Evolutionary conservation across 1,284 basidiomycete genomes (phyloP).

Genomic region (Moniliophthora roreri): DNA sequence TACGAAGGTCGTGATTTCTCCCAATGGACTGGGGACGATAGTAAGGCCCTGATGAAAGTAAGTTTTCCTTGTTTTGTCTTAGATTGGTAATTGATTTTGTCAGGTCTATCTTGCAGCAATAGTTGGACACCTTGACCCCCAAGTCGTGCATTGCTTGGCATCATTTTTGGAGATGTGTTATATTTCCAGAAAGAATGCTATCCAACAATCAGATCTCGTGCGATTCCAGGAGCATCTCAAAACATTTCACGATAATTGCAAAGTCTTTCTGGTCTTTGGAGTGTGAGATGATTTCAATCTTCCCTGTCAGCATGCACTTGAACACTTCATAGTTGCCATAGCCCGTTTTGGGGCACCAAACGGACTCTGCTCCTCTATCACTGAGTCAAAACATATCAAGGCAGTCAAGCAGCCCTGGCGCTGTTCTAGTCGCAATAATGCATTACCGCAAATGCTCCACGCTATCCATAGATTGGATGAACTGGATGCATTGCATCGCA

Average conservation of each 20-base stretch:
- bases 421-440: conserved; percentile 13
- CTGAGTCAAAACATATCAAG: conserved; percentile 16
- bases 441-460: conserved; percentile 14
- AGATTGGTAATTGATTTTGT: not conserved
- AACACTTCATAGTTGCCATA: conserved; percentile 18
- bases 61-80: no score
- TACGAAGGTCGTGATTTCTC: conserved; percentile 25
- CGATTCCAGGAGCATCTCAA: conserved; percentile 23
- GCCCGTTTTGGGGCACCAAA: conserved; percentile 22
- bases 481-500: not conserved
- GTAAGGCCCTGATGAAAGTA: conserved; percentile 28
- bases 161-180: conserved; percentile 31
- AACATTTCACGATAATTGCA: conserved; percentile 28
- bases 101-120: conserved; percentile 24
- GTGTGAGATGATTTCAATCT: conserved; percentile 21
- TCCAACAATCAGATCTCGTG: conserved; percentile 22
- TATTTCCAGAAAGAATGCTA: conserved; percentile 22
- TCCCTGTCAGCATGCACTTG: conserved; percentile 24
- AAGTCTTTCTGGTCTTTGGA: conserved; percentile 27
- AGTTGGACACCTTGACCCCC: conserved; percentile 14
- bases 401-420: conserved; percentile 19
- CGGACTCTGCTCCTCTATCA: conserved; percentile 19
- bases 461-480: conserved; percentile 11
- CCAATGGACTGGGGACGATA: conserved; percentile 30
- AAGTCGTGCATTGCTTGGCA: conserved; percentile 17